A percentile compares a stretch with the other conserved stretches of the same genome.
Evolutionary conservation across 2,329 filamentous ascomycete species (phyloP).

Genomic region (Penicillium sclerotigenum): DNA sequence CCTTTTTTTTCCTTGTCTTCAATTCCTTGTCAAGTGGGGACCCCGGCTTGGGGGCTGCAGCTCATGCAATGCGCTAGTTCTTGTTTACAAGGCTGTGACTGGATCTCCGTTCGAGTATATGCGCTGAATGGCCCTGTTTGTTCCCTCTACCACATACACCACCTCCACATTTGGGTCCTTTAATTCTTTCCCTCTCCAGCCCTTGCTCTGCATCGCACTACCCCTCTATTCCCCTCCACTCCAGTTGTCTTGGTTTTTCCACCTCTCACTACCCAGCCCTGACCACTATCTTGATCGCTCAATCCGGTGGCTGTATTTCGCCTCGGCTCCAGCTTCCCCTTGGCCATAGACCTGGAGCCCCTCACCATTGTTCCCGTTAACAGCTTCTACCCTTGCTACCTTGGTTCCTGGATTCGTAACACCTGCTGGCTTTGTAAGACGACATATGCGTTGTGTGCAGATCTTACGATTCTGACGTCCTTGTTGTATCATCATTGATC

Average conservation of each 20-base stretch:
- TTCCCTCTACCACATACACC: not conserved
- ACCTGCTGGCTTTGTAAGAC: slow-evolving; percentile 11
- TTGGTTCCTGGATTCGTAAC: slow-evolving; percentile 6
- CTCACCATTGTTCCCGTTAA: not conserved
- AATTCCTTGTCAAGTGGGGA: not conserved
- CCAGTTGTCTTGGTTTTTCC: not conserved
- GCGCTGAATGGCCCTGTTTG: slow-evolving; percentile 1
- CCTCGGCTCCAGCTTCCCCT: not conserved
- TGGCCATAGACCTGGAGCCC: not conserved
- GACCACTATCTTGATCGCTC: not conserved
- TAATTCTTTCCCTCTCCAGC: not conserved
- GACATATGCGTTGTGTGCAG: slow-evolving; percentile 1
- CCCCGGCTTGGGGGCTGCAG: slow-evolving; percentile 1
- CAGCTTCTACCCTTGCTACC: not conserved
- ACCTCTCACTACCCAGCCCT: slow-evolving; percentile 8
- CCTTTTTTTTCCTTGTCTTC: not conserved
- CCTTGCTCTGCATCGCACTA: not conserved
- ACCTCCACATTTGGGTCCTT: not conserved
- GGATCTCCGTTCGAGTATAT: not conserved
- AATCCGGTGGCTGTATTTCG: slow-evolving; percentile 2
- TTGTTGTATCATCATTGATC: slow-evolving; percentile 5
- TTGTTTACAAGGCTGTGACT: not conserved
- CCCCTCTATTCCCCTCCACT: not conserved
- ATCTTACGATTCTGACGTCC: slow-evolving; percentile 1
- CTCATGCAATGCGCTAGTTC: slow-evolving; percentile 2